These are phyloP conservation scores for Penicillium sp. DNA, from an alignment of 2,329 filamentous ascomycete genomes.

Conservation along the genomic window DNA sequence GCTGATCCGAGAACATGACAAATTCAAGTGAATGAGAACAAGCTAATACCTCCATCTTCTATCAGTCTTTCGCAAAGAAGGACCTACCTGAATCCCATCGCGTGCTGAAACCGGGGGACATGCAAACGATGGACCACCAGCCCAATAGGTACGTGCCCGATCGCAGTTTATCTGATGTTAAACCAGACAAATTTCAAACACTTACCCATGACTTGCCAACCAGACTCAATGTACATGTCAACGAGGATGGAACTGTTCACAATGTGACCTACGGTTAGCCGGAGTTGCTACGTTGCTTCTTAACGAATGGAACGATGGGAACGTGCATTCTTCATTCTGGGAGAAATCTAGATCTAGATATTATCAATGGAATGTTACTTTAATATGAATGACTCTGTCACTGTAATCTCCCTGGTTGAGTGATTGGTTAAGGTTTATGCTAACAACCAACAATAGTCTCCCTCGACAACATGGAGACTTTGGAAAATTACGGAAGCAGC, in stretches of 20 bases:
- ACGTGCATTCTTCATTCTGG: background rate
- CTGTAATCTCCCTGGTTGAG: background rate
- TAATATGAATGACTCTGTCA: background rate
- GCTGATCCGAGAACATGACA: constrained; percentile 3
- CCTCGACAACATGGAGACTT: too few species aligned
- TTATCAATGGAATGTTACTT: too few species aligned
- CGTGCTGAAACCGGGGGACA: constrained; percentile 44
- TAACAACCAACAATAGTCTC: too few species aligned
- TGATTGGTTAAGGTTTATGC: too few species aligned
- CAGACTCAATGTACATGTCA: constrained; percentile 51
- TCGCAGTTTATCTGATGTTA: background rate
- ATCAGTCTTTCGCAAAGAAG: constrained; percentile 51
- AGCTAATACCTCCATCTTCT: background rate
- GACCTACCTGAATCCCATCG: constrained; percentile 51
- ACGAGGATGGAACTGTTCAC: constrained; percentile 48
- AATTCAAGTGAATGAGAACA: background rate
- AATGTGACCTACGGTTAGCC: constrained; percentile 47
- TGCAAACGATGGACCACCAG: constrained; percentile 47
- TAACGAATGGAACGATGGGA: background rate
- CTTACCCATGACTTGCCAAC: background rate
- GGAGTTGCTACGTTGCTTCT: background rate
- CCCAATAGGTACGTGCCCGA: constrained; percentile 42
- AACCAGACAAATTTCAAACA: background rate
- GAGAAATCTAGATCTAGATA: background rate
- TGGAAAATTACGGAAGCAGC: too few species aligned